Evolutionary conservation across 495 filamentous ascomycete species (phyloP), one percentile per base, ranked within the genome.

Genomic region (Aspergillus hancockii): DNA sequence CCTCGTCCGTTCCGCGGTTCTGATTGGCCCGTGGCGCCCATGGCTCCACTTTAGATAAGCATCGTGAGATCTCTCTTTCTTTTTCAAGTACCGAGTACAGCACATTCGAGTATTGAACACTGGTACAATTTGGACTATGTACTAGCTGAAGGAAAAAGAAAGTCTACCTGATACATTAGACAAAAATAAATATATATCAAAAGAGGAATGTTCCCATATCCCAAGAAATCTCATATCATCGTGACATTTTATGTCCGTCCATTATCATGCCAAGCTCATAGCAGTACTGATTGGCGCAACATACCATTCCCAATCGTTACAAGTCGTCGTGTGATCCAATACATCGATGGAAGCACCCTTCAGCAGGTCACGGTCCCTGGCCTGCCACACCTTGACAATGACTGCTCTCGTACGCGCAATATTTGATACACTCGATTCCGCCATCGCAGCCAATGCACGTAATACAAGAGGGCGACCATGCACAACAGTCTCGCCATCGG

Each of bases 261-360:
- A 25, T 54, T 16, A 19, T 80, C 71, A 76, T 51, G 72, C 74
- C 54, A 78, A 47, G 46, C 71, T 78, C 75, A 78, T 78, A 16
- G 70, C 71, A 32, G 62, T 68, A 34, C 75, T 78, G 31, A 78
- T 65, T 4, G 75, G 75, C 22, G 69, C 74, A 45, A 78, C 71
- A 64, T 78, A 71, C 60, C 62, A 70, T 54, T 78, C 75, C 75
- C 75, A 78, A 56, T 78, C 75, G 57, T 76, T 78, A 30, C 62
- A 60, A 8, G 60, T 51, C 36, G 58, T 49, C 10, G 34, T 8
- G 14, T 60, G 49, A 32, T 52, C 32, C 31, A 50, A 51, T 2
- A 21, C 55, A 23, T 63, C 64, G 12, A 55, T 57, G 7, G 55
- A 53, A 8, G 63, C 55, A 1, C 54, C 55, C 38, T 73, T 76